Evolutionary conservation across 257 asterid genomes (phyloP), one percentile per base, ranked within the genome.

Genomic region (Solanum rostratum): DNA sequence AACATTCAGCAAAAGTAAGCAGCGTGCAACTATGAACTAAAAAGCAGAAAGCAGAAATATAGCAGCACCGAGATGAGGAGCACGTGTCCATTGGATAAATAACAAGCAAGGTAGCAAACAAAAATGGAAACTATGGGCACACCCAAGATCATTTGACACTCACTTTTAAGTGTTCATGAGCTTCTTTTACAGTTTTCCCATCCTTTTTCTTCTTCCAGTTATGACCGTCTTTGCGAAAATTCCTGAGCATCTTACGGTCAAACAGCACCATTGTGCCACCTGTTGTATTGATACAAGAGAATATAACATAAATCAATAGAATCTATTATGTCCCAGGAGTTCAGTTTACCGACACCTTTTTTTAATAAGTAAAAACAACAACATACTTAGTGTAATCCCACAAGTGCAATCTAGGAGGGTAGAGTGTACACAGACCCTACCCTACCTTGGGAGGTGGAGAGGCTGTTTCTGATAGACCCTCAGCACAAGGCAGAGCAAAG

Each of bases 171-270:
- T 94, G 98, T 84, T 96, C 98, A 30, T 96, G 99, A 87, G 98
- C 98, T 95, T 96, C 99, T 90, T 96, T 93, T 53, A 96, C 97
- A 73, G 98, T 93, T 92, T 96, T 96, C 49, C 98, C 98, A 83
- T 96, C 98, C 86, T 93, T 95, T 87, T 95, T 96, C 94, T 96
- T 96, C 94, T 96, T 95, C 99, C 99, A 96, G 86, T 91, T 96
- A 90, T 93, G 96, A 80, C 98, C 98, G 86, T 96, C 98, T 88
- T 95, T 96, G 81, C 99, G 94, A 81, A 96, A 96, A 89, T 96
- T 96, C 87, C 99, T 92, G 85, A 96, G 97, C 98, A 90, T 92
- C 93, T 96, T 96, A 57, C 99, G 97, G 90, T 96, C 98, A 88
- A 95, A 95, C 90, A 96, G 82, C 89, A 95, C 94, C 66, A 96